phyloP scores from a whole-genome alignment of 2,329 filamentous ascomycete species.

The Anisogramma anomala region DNA sequence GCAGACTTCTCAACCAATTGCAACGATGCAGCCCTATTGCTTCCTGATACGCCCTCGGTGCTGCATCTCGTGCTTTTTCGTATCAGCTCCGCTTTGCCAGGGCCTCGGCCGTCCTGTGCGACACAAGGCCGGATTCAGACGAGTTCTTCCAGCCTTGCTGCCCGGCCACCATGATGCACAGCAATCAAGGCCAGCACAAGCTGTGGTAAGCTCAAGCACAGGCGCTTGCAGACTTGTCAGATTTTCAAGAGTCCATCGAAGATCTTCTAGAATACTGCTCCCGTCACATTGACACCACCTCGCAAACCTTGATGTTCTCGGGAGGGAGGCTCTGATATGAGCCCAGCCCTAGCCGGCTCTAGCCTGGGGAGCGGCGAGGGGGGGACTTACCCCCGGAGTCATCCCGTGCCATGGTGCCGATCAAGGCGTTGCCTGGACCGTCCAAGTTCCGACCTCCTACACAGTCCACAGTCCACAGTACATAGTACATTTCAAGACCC shows the following conservation, averaged over 20 bases:
- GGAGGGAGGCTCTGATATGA: background rate
- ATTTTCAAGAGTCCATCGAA: background rate
- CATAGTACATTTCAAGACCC: conserved; percentile 2
- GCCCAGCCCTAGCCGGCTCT: background rate
- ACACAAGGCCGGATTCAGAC: too few species aligned
- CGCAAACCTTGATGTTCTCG: background rate
- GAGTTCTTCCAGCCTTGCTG: too few species aligned
- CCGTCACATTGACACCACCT: conserved; percentile 3
- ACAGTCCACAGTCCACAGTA: too few species aligned
- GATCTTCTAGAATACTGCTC: conserved; percentile 4
- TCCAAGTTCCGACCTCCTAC: background rate
- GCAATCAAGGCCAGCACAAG: too few species aligned
- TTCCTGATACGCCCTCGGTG: background rate
- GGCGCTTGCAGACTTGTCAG: too few species aligned
- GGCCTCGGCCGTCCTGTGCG: too few species aligned
- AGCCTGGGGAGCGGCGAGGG: too few species aligned
- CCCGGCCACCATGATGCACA: too few species aligned
- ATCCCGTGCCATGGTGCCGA: background rate
- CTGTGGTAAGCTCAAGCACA: too few species aligned
- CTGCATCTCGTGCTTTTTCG: background rate
- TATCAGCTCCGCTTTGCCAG: too few species aligned
- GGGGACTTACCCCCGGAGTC: too few species aligned
- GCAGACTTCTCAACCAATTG: conserved; percentile 4
- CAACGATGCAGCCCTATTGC: conserved; percentile 15
- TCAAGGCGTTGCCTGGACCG: background rate